Conservation (phyloP, 1,139 yeast species). For the Blastobotrys buckinghamii region DNA sequence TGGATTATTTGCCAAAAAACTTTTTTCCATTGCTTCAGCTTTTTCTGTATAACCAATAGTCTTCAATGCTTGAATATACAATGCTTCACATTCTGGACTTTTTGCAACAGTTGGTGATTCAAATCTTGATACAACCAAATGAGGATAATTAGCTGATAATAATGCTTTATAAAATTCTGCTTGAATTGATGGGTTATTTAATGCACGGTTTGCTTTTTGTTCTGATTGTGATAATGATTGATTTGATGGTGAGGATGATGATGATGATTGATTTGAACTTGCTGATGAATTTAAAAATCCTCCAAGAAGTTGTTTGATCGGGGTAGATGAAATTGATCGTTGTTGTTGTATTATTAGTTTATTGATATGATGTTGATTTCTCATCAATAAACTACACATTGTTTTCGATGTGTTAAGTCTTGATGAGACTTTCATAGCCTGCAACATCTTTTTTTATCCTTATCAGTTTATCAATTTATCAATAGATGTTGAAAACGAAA, state of each 20-base stretch:
- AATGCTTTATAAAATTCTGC: constrained; percentile 74
- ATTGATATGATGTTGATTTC: neutral
- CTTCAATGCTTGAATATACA: constrained; percentile 75
- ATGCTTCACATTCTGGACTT: constrained; percentile 66
- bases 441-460: neutral
- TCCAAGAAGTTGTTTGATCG: neutral
- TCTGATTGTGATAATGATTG: constrained; percentile 43
- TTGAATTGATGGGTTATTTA: constrained; percentile 63
- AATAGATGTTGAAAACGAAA: too few relatives aligned
- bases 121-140: constrained; percentile 83
- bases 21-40: constrained; percentile 49
- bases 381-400: neutral
- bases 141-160: constrained; percentile 78
- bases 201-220: constrained; percentile 70
- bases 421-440: neutral
- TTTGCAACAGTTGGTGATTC: constrained; percentile 89
- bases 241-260: neutral
- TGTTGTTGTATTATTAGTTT: neutral
- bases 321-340: neutral
- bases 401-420: neutral
- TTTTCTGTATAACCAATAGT: constrained; percentile 71
- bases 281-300: neutral
- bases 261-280: neutral
- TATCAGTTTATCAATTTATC: too few relatives aligned
- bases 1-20: constrained; percentile 16